phyloP scores from a whole-genome alignment of 768 basidiomycete genomes.

The Lactarius psammicola region DNA sequence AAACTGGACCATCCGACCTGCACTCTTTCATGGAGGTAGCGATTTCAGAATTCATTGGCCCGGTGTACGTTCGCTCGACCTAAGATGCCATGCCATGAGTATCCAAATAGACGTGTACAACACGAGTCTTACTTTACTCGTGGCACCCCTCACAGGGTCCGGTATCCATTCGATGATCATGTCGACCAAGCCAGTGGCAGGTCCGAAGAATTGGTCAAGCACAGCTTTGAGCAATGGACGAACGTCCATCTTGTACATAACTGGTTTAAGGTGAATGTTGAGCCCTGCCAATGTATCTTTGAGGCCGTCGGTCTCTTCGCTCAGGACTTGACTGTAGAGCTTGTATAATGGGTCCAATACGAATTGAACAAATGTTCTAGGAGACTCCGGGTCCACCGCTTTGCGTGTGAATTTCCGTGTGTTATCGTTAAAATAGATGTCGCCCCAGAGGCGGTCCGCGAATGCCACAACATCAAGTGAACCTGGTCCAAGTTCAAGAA shows the following conservation, averaged over 20 bases:
- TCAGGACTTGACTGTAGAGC: slow-evolving; percentile 91
- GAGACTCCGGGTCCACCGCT: slow-evolving; percentile 71
- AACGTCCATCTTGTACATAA: slow-evolving; percentile 99
- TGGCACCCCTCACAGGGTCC: slow-evolving; percentile 61
- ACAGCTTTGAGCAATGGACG: slow-evolving; percentile 91
- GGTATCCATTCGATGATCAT: slow-evolving; percentile 90
- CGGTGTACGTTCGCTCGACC: slow-evolving; percentile 85
- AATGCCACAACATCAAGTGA: slow-evolving; percentile 81
- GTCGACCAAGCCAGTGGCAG: slow-evolving; percentile 85
- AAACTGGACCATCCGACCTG: slow-evolving; percentile 80
- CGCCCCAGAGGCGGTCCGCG: slow-evolving; percentile 93
- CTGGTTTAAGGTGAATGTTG: slow-evolving; percentile 82
- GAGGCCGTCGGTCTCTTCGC: slow-evolving; percentile 88
- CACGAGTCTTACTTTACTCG: slow-evolving; percentile 50
- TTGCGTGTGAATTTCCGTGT: slow-evolving; percentile 89
- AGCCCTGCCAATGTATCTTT: slow-evolving; percentile 74
- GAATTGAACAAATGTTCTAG: slow-evolving; percentile 91
- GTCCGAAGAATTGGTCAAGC: slow-evolving; percentile 94
- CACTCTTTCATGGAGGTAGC: slow-evolving; percentile 80
- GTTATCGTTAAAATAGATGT: slow-evolving; percentile 89
- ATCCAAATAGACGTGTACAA: slow-evolving; percentile 7
- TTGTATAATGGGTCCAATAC: slow-evolving; percentile 96
- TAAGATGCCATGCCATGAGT: slow-evolving; percentile 33
- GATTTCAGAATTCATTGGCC: slow-evolving; percentile 79
- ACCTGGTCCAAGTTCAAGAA: slow-evolving; percentile 41